Evolutionary conservation across 2,329 filamentous ascomycete species (phyloP).

Genomic region (Alternaria alternata): DNA sequence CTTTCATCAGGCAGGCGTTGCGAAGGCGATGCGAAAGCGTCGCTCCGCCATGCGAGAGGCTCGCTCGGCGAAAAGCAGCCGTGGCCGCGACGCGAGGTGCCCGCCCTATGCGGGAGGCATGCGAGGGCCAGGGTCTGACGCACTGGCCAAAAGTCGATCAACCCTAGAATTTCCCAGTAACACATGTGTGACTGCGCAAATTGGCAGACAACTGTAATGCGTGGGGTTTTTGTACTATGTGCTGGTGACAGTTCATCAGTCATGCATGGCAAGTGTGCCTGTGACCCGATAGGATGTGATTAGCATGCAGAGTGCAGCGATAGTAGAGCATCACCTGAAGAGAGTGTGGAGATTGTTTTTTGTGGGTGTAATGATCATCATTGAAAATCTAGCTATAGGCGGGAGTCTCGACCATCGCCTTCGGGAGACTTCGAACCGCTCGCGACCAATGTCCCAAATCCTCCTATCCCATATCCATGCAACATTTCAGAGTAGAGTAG

Average conservation of each 20-base stretch:
- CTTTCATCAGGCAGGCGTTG: constrained; percentile 18
- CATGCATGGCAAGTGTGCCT: constrained; percentile 12
- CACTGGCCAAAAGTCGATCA: constrained; percentile 33
- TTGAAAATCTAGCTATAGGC: constrained; percentile 33
- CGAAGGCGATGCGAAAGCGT: constrained; percentile 10
- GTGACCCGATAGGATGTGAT: constrained; percentile 22
- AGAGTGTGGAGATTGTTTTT: constrained; percentile 15
- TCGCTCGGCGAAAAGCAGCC: constrained; percentile 5
- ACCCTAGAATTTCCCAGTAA: constrained; percentile 10
- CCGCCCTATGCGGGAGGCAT: constrained; percentile 11
- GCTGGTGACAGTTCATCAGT: not conserved
- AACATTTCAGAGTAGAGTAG: constrained; percentile 36
- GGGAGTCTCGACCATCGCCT: constrained; percentile 36
- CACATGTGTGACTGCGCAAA: constrained; percentile 12
- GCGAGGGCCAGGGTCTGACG: constrained; percentile 18
- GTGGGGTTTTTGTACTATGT: constrained; percentile 4
- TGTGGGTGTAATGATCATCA: constrained; percentile 26
- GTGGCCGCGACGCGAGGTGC: constrained; percentile 14
- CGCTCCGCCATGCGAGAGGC: constrained; percentile 18
- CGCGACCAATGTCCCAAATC: constrained; percentile 15
- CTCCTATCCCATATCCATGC: constrained; percentile 15
- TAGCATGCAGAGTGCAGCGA: constrained; percentile 26
- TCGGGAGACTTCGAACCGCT: constrained; percentile 37
- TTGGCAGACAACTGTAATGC: constrained; percentile 3
- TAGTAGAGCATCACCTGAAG: constrained; percentile 29